Evolutionary conservation across 345 rosid genomes (phyloP), one percentile per base, ranked within the genome.

Genomic region (Anastatica hierochuntica): DNA sequence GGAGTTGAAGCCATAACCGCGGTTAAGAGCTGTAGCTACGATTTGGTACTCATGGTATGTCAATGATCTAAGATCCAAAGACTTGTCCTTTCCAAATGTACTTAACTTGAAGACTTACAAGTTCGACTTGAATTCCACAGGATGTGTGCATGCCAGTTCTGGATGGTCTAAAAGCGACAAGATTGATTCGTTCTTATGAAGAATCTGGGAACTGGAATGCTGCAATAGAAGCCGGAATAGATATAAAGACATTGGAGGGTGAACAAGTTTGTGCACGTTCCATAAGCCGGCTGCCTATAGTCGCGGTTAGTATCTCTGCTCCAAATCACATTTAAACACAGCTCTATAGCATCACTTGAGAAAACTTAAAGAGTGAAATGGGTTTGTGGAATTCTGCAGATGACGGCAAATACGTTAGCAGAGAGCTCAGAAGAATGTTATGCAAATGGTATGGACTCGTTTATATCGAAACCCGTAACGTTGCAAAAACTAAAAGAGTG

Each of bases 71-170:
- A 31, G 27, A 37, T 6, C 52, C 30, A 47, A 33, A 23, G 7
- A 8, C 52, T 9, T 29, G 2, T 36, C 20, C 2, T 58, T 58
- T 5, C 18, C 23, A 31, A 9, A 15, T 12, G 36, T 44, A 55
- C 53, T 45, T 46, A 2, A 6, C 8, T 15, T 31, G 18, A 40
- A 29, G 5, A 49, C 38, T 34, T 30, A 21, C 15, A 30, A 12
- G 36, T n/a, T 10, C 4, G 31, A 52, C n/a, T 10, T 34, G 20
- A 7, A 46, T 14, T 63, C 55, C 65, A 58, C 73, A 92, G 96
- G 98, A 92, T 67, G 95, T 92, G 15, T 82, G 81, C 81, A 87
- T 92, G 96, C 98, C 98, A 1, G 81, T 84, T 26, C 74, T 92
- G 84, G 85, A 84, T 65, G 96, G 98, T 59, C 79, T 88, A 40